Percentiles rank a stretch among this genome's conserved stretches.
Conservation (phyloP, 352 stramenopile genomes). For the Peronospora belbahrii region DNA sequence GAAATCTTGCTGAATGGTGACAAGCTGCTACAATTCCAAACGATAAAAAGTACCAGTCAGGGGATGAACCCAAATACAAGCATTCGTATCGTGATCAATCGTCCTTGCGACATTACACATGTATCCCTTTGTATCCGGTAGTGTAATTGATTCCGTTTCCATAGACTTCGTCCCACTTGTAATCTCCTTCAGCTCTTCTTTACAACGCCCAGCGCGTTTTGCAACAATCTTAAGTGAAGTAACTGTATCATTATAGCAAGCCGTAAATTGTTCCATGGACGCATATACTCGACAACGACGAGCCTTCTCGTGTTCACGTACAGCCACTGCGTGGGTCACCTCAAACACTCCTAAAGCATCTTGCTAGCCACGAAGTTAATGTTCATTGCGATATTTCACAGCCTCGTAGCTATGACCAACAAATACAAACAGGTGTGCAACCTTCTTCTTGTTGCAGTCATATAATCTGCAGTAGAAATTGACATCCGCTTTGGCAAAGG, state of each 20-base stretch:
- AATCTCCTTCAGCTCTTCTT: neutral
- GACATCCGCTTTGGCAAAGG: neutral
- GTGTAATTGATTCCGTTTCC: neutral
- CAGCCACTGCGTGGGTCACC: neutral
- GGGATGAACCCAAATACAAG: neutral
- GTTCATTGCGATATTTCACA: constrained; percentile 1
- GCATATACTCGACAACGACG: neutral
- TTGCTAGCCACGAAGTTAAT: neutral
- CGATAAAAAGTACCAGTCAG: neutral
- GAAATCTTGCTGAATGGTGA: neutral
- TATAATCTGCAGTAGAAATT: neutral
- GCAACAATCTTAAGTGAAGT: neutral
- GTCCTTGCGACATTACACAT: constrained; percentile 6
- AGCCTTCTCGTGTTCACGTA: constrained; percentile 1
- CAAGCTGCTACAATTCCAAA: constrained; percentile 1
- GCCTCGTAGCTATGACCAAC: neutral
- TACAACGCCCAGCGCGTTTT: neutral
- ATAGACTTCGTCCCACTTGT: neutral
- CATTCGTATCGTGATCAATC: neutral
- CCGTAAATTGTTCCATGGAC: neutral
- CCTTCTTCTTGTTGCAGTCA: neutral
- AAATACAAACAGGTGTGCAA: constrained; percentile 2
- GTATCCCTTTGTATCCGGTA: neutral
- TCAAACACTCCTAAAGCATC: neutral
- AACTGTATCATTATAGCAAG: neutral